Conservation (phyloP, 768 basidiomycete species). For the Lactifluus volemus region DNA sequence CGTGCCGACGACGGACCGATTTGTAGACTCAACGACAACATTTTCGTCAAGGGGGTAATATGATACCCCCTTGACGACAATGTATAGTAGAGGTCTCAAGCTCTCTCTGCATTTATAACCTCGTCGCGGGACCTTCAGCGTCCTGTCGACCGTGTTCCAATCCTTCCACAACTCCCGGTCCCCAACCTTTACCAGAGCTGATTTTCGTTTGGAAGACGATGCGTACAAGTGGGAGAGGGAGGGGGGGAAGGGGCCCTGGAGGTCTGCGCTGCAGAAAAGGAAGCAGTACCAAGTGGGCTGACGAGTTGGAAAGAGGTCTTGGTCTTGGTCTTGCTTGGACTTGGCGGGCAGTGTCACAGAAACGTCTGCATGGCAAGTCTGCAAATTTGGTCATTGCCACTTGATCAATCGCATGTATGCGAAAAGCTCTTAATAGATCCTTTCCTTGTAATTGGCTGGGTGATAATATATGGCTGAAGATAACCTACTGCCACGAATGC, state of each 20-base stretch:
- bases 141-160: not conserved
- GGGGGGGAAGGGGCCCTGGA: slow-evolving; percentile 44
- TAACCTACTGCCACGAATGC: slow-evolving; percentile 81
- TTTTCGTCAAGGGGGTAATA: too few species aligned
- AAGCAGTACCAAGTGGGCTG: slow-evolving; percentile 37
- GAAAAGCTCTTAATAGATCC: slow-evolving; percentile 65
- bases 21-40: too few species aligned
- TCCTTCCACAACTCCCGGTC: slow-evolving; percentile 68
- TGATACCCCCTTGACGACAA: too few species aligned
- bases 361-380: slow-evolving; percentile 55
- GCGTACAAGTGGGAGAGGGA: too few species aligned
- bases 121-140: not conserved
- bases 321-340: too few species aligned
- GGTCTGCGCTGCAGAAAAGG: slow-evolving; percentile 44
- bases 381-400: slow-evolving; percentile 5
- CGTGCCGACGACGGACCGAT: too few species aligned
- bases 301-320: slow-evolving; percentile 63
- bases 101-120: not conserved
- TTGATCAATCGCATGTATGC: not conserved
- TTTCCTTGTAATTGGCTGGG: slow-evolving; percentile 92
- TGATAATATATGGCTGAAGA: slow-evolving; percentile 86
- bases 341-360: slow-evolving; percentile 48
- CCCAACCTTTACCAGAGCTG: too few species aligned
- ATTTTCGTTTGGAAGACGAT: slow-evolving; percentile 72
- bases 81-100: not conserved